Percentiles rank a stretch among this genome's conserved stretches.
These are phyloP conservation scores for Blastocystis sp. DNA, from an alignment of 352 stramenopile species.

Conservation along the genomic window DNA sequence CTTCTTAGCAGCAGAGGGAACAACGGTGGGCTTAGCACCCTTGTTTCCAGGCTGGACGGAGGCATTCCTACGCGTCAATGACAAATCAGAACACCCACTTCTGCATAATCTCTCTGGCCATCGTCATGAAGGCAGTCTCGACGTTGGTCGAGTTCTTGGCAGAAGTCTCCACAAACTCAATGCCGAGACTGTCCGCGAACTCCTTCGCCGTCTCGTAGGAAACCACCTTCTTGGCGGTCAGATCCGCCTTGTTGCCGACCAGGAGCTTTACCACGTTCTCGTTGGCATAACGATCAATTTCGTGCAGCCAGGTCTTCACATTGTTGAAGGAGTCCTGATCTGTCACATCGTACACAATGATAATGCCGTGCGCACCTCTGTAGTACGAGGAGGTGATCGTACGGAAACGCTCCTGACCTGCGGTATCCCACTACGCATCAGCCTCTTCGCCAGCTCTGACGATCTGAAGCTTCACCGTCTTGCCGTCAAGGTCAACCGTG, in stretches of 20 bases:
- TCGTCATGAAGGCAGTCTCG: slow-evolving; percentile 97
- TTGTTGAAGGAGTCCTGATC: slow-evolving; percentile 98
- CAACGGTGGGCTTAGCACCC: slow-evolving; percentile 56
- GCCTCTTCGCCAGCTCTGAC: slow-evolving; percentile 73
- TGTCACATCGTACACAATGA: slow-evolving; percentile 92
- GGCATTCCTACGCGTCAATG: slow-evolving; percentile 19
- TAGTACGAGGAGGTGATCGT: slow-evolving; percentile 99
- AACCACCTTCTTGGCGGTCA: slow-evolving; percentile 90
- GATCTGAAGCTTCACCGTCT: slow-evolving; percentile 99
- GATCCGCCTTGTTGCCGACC: slow-evolving; percentile 98
- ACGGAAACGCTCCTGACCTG: slow-evolving; percentile 97
- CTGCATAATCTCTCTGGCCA: slow-evolving; percentile 94
- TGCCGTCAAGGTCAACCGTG: slow-evolving; percentile 96
- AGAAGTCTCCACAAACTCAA: slow-evolving; percentile 97
- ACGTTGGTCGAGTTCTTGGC: slow-evolving; percentile 97
- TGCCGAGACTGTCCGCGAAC: slow-evolving; percentile 90
- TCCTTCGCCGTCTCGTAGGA: slow-evolving; percentile 91
- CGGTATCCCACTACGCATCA: slow-evolving; percentile 90
- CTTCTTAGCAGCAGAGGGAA: slow-evolving; percentile 64
- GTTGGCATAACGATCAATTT: slow-evolving; percentile 95
- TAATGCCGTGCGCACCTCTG: slow-evolving; percentile 93
- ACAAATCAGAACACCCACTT: slow-evolving; percentile 52
- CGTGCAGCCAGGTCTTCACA: slow-evolving; percentile 96
- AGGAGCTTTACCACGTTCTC: slow-evolving; percentile 98
- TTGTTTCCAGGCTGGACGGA: slow-evolving; percentile 67